These are phyloP conservation scores for Candida silvicultrix DNA, from an alignment of 805 yeast species.

Conservation along the genomic window DNA sequence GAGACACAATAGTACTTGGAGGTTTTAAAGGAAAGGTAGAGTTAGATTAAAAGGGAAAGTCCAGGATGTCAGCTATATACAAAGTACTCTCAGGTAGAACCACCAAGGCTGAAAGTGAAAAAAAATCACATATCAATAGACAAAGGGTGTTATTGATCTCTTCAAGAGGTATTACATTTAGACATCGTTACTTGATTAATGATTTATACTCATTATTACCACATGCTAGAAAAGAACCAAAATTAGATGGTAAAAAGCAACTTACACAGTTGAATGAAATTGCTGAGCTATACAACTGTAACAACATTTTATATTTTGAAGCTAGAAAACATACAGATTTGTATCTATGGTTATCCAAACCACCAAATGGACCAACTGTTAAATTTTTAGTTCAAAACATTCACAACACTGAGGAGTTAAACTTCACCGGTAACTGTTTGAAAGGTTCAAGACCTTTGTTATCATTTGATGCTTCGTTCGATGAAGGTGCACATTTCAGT, in stretches of 20 bases:
- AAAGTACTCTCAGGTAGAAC: conserved; percentile 54
- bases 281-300: conserved; percentile 96
- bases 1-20: neutral
- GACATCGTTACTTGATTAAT: conserved; percentile 90
- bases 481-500: conserved; percentile 56
- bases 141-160: conserved; percentile 87
- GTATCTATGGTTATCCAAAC: conserved; percentile 90
- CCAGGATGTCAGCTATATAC: conserved; percentile 61
- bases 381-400: conserved; percentile 92
- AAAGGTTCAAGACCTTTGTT: conserved; percentile 93
- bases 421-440: conserved; percentile 93
- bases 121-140: conserved; percentile 64
- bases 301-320: conserved; percentile 89
- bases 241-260: conserved; percentile 88
- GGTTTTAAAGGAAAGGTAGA: no score
- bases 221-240: conserved; percentile 94
- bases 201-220: conserved; percentile 80
- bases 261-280: conserved; percentile 86
- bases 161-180: conserved; percentile 89
- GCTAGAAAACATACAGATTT: conserved; percentile 94
- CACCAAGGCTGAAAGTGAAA: conserved; percentile 27
- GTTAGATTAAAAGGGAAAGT: no score
- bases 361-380: conserved; percentile 96
- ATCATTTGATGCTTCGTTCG: conserved; percentile 81
- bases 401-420: conserved; percentile 93